Conservation (phyloP, 2,329 filamentous ascomycete species). For the Colletotrichum euphorbiae region DNA sequence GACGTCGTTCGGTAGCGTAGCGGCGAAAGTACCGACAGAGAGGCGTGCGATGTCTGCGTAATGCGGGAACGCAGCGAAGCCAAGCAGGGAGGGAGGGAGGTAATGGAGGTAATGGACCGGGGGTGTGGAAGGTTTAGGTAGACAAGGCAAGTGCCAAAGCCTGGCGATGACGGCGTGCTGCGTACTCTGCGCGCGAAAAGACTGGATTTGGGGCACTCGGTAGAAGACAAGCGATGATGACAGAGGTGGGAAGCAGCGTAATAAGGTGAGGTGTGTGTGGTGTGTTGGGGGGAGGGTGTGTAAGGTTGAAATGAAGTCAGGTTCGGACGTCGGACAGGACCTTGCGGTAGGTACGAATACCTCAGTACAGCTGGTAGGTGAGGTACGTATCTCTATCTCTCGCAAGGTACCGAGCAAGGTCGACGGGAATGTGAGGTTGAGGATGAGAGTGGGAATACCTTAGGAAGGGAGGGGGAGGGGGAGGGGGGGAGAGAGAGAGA, state of each 20-base stretch:
- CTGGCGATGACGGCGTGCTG: slow-evolving; percentile 33
- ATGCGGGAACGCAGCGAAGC: slow-evolving; percentile 7
- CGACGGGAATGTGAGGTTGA: neutral
- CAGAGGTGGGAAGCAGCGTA: slow-evolving; percentile 21
- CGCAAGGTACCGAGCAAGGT: neutral
- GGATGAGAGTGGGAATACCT: neutral
- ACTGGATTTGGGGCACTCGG: slow-evolving; percentile 7
- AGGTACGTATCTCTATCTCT: neutral
- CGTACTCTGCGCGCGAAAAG: slow-evolving; percentile 13
- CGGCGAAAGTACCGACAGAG: neutral
- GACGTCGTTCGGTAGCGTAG: slow-evolving; percentile 17
- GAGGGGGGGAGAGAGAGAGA: too few relatives aligned
- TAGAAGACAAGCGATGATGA: slow-evolving; percentile 31
- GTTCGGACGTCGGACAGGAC: too few relatives aligned
- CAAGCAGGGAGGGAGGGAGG: slow-evolving; percentile 27
- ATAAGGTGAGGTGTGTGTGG: slow-evolving; percentile 14
- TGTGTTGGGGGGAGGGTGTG: neutral
- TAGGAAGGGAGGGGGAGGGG: too few relatives aligned
- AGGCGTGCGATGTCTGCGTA: slow-evolving; percentile 8
- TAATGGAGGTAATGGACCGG: neutral
- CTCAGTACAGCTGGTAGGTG: too few relatives aligned
- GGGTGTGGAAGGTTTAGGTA: slow-evolving; percentile 32
- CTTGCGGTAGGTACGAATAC: neutral
- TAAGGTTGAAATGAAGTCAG: neutral
- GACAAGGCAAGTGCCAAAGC: slow-evolving; percentile 19